Percentiles rank a stretch among this genome's conserved stretches.
Conservation (phyloP, 257 asterid species). For the Scutellaria barbata region DNA sequence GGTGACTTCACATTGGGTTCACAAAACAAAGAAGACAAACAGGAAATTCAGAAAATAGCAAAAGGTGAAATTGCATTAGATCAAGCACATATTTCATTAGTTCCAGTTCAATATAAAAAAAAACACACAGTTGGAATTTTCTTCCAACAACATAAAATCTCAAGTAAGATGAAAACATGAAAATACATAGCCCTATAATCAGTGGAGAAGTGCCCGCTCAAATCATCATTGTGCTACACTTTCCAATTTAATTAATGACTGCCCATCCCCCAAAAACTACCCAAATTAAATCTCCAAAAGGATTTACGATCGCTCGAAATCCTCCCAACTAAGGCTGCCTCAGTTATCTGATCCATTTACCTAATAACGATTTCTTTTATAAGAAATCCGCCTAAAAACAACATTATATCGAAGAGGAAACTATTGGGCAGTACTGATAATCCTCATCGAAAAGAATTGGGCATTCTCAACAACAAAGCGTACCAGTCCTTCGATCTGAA, state of each 20-base stretch:
- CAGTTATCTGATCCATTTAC: neutral
- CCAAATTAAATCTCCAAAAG: neutral
- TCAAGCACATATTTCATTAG: neutral
- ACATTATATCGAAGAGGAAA: neutral
- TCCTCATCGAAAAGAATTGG: neutral
- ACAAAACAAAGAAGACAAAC: neutral
- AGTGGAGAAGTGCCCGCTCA: neutral
- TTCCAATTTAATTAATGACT: neutral
- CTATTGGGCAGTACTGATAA: neutral
- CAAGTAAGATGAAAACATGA: neutral
- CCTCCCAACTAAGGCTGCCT: neutral
- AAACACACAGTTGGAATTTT: neutral
- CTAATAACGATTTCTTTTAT: neutral
- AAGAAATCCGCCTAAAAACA: neutral
- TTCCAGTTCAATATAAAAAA: neutral
- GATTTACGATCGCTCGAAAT: too few relatives aligned
- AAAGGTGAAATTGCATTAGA: neutral
- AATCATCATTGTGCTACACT: slow-evolving; percentile 2
- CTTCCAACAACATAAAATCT: neutral
- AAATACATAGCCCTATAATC: neutral
- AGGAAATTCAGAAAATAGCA: neutral
- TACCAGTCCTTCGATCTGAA: slow-evolving; percentile 99
- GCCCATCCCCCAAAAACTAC: neutral
- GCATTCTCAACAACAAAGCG: slow-evolving; percentile 3
- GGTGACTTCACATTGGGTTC: neutral